A percentile compares a stretch with the other conserved stretches of the same genome.
Conservation (phyloP, 1,284 basidiomycete genomes). For the Cutaneotrichosporon cavernicola region DNA sequence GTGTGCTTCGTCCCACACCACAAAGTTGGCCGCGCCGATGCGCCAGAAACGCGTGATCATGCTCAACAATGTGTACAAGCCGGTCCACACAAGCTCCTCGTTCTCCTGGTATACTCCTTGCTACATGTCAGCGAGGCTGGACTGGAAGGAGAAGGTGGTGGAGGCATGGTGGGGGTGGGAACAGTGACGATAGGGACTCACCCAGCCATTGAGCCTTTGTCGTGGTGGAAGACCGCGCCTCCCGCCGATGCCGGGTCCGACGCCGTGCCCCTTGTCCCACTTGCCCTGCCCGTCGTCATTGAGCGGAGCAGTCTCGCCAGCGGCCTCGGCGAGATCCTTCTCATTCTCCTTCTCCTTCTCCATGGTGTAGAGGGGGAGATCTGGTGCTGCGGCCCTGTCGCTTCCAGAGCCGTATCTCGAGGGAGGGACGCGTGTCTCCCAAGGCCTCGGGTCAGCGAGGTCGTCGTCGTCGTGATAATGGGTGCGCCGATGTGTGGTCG, state of each 20-base stretch:
- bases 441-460: constrained; percentile 45
- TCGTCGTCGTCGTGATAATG: constrained; percentile 36
- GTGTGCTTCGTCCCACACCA: constrained; percentile 99
- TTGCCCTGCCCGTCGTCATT: constrained; percentile 44
- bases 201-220: constrained; percentile 45
- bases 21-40: constrained; percentile 81
- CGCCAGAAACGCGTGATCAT: constrained; percentile 93
- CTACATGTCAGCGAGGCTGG: constrained; percentile 50
- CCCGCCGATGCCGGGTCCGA: constrained; percentile 45
- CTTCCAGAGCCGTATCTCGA: constrained; percentile 38
- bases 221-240: constrained; percentile 44
- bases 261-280: constrained; percentile 48
- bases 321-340: constrained; percentile 1
- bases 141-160: neutral
- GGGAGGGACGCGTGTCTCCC: constrained; percentile 41
- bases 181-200: constrained; percentile 25
- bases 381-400: constrained; percentile 14
- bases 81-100: constrained; percentile 74
- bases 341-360: constrained; percentile 17
- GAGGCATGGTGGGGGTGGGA: neutral
- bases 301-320: constrained; percentile 28
- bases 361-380: constrained; percentile 26
- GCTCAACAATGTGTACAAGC: constrained; percentile 85
- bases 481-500: constrained; percentile 28
- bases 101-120: constrained; percentile 77